These are phyloP conservation scores for Xylariaceae sp. DNA, from an alignment of 2,329 filamentous ascomycete species.

Conservation along the genomic window DNA sequence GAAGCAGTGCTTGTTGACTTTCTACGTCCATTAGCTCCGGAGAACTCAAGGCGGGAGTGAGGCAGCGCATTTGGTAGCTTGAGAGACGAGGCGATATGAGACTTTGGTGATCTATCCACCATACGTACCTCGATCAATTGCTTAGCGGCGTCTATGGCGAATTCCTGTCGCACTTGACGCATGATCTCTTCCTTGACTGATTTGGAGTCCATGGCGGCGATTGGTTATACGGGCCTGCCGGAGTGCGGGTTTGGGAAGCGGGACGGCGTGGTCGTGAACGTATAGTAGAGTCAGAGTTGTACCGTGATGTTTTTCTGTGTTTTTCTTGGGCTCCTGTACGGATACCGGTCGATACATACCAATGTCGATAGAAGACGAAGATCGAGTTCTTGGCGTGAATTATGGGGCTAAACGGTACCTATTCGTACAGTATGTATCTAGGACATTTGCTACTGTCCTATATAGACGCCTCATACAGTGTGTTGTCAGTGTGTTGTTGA, in stretches of 20 bases:
- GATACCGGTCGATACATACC: too few species aligned
- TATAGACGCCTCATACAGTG: too few species aligned
- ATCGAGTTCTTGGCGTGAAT: too few species aligned
- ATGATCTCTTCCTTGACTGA: slow-evolving; percentile 59
- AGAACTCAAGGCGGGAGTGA: neutral
- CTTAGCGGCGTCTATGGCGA: slow-evolving; percentile 64
- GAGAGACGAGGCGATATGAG: neutral
- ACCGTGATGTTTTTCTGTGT: neutral
- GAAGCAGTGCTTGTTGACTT: slow-evolving; percentile 79
- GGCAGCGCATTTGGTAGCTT: neutral
- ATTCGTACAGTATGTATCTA: too few species aligned
- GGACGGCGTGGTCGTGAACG: neutral
- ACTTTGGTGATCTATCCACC: neutral
- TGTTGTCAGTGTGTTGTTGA: too few species aligned
- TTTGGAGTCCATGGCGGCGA: slow-evolving; percentile 52
- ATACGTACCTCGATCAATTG: slow-evolving; percentile 62
- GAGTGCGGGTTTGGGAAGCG: neutral
- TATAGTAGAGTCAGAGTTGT: neutral
- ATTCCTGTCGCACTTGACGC: slow-evolving; percentile 60
- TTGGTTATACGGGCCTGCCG: slow-evolving; percentile 20
- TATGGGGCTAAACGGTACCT: too few species aligned
- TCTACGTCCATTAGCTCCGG: slow-evolving; percentile 43
- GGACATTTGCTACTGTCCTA: too few species aligned
- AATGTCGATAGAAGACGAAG: neutral
- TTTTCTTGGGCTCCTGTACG: neutral